Evolutionary conservation across 2,329 filamentous ascomycete genomes (phyloP).

Genomic region (Claviceps africana): DNA sequence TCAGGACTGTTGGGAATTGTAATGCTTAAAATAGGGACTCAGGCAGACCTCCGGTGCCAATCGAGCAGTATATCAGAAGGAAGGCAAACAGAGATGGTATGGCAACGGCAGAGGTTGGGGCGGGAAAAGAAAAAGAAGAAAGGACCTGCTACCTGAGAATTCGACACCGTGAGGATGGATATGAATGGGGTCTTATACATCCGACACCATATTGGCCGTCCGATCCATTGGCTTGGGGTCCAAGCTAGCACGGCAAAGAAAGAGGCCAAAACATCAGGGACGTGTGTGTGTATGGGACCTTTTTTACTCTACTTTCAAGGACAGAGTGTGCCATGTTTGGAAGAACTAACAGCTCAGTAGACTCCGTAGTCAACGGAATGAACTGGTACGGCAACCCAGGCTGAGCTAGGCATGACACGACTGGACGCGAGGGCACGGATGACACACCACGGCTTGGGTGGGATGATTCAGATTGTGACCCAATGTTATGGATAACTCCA

Average conservation of each 20-base stretch:
- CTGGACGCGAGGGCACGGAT: constrained; percentile 5
- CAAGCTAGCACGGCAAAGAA: neutral
- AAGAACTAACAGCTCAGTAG: neutral
- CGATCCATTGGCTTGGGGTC: constrained; percentile 4
- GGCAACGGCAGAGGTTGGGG: neutral
- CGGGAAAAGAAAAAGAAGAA: neutral
- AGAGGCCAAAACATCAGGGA: constrained; percentile 2
- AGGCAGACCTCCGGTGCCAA: neutral
- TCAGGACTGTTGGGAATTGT: neutral
- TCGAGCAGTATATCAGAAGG: neutral
- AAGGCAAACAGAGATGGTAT: neutral
- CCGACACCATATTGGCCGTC: neutral
- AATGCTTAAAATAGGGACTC: neutral
- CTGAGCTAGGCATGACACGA: constrained; percentile 1
- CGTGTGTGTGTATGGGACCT: neutral
- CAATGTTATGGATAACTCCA: neutral
- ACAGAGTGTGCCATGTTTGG: neutral
- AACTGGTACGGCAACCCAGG: neutral
- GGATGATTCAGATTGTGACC: constrained; percentile 3
- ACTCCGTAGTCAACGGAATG: neutral
- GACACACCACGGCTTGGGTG: constrained; percentile 2
- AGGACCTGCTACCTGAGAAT: neutral
- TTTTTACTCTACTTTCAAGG: neutral
- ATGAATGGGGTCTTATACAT: constrained; percentile 8
- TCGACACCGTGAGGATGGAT: neutral